Base-by-base conservation (phyloP, 1,139 yeast genomes). In the Kodamaea alishanica region DNA sequence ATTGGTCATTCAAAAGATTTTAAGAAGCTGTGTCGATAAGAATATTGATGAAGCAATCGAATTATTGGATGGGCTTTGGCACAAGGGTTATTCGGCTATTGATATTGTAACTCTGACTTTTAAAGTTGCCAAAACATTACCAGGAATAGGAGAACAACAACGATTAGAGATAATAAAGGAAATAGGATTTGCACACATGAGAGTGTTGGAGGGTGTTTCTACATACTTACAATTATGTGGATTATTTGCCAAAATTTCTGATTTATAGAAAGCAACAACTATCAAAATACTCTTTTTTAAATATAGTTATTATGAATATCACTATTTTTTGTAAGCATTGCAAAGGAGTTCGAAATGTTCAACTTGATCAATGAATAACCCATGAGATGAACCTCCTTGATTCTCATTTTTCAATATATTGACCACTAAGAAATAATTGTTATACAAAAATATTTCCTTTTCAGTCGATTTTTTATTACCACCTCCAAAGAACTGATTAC, bases 81-180 rank as follows among this genome's bases (percentile, higher is more conserved):
- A 66, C 26, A 87, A 86, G 56, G 99, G 99, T 3, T 94, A 92
- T 58, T 82, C 94, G 6, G 94, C 97, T 0, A 85, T 89, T 25
- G 99, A 92, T 62, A 87, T 92, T 32, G 89, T 89, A 6, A 83
- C 96, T 1, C 90, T 95, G 46, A 77, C 92, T 53, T 92, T 92
- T 64, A 77, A 86, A 46, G 97, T 92, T 7, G 79, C 90, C 24
- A 90, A 90, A 61, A 77, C 84, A 1, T 57, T 92, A 45, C 80
- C 75, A 3, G 83, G 79, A 29, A 65, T 89, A 11, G 75, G 72
- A 37, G 96, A 89, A 54, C 73, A 71, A 39, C 70, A 70, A 42
- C 67, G 95, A 47, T 69, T 92, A 45, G 94, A 84, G 42, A 74
- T 84, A 56, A 82, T 94, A 46, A 82, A 82, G 55, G 87, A 84